Evolutionary conservation across 1,284 basidiomycete genomes (phyloP).

Genomic region (Tilletia indica): DNA sequence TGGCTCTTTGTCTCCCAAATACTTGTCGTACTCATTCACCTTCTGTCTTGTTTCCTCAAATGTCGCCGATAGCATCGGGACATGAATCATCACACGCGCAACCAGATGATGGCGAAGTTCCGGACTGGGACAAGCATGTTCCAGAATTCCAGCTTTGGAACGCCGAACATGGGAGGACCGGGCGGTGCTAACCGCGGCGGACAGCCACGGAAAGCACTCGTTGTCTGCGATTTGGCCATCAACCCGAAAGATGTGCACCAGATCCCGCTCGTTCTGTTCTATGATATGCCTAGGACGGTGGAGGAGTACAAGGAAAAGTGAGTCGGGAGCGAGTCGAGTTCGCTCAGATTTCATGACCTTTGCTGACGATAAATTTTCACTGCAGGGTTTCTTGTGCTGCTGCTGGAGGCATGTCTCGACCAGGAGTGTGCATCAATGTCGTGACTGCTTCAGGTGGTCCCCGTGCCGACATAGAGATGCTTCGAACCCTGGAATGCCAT

Average conservation of each 20-base stretch:
- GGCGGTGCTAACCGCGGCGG: constrained; percentile 21
- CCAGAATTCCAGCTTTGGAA: constrained; percentile 58
- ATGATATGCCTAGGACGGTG: constrained; percentile 87
- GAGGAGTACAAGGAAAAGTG: constrained; percentile 86
- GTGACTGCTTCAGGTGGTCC: constrained; percentile 87
- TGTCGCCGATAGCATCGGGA: constrained; percentile 68
- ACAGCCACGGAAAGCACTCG: constrained; percentile 64
- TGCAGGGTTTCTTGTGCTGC: constrained; percentile 65
- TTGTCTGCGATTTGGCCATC: constrained; percentile 85
- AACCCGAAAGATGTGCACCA: constrained; percentile 84
- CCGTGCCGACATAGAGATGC: constrained; percentile 81
- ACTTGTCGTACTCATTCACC: neutral
- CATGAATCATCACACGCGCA: constrained; percentile 76
- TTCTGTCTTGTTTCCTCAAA: no score
- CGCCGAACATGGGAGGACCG: constrained; percentile 61
- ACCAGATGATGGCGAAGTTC: constrained; percentile 78
- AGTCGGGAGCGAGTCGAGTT: neutral
- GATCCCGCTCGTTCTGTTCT: constrained; percentile 75
- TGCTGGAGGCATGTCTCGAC: constrained; percentile 74
- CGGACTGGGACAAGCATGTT: constrained; percentile 59
- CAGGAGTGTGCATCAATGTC: constrained; percentile 87
- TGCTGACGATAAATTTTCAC: neutral
- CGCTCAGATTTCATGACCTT: neutral
- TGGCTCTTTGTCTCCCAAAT: neutral
- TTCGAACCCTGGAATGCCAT: constrained; percentile 86